Evolutionary conservation across 768 basidiomycete genomes (phyloP), one percentile per base, ranked within the genome.

Genomic region (Phlebiopsis gigantea): DNA sequence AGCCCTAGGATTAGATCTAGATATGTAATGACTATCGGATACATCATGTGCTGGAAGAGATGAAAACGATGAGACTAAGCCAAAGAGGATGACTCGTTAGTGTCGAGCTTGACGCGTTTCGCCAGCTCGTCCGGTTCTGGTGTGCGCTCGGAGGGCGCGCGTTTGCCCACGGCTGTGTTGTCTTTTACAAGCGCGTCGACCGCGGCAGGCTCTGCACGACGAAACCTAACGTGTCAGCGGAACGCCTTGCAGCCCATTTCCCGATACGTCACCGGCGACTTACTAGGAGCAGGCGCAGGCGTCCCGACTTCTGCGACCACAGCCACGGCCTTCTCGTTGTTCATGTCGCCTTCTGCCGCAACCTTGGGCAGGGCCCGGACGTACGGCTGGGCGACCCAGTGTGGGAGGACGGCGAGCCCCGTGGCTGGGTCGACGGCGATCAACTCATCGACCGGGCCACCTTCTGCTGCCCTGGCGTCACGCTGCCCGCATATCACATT

Each of bases 301-400:
- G 30, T 22, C 21, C 31, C 50, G 21, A 30, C 50, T 19, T 46
- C 24, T 8, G n/a, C 53, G 39, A 30, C 45, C 9, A 44, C 47
- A 8, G 21, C 43, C 26, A 51, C 45, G 10, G 49, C 34, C 25
- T 46, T 52, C 30, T 56, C 31, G 19, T 42, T 47, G 17, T 49
- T 29, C 43, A 15, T 21, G n/a, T 21, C 47, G 12, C 26, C 43
- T 41, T 57, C n/a, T 49, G 12, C 39, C 19, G 46, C 57, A 14
- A 25, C 47, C 31, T 56, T 47, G 46, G 47, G 39, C 22, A 24
- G 21, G 2, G 80, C 77, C 7, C 86, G 74, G 60, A 87, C 77
- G 62, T 87, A 83, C 1, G 89, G 88, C 65, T 92, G 89, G 12
- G 81, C 79, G 21, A 86, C 74, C 82, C 87, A 90, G 62, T 83